phyloP scores from a whole-genome alignment of 495 filamentous ascomycete species.

The Talaromyces adpressus region DNA sequence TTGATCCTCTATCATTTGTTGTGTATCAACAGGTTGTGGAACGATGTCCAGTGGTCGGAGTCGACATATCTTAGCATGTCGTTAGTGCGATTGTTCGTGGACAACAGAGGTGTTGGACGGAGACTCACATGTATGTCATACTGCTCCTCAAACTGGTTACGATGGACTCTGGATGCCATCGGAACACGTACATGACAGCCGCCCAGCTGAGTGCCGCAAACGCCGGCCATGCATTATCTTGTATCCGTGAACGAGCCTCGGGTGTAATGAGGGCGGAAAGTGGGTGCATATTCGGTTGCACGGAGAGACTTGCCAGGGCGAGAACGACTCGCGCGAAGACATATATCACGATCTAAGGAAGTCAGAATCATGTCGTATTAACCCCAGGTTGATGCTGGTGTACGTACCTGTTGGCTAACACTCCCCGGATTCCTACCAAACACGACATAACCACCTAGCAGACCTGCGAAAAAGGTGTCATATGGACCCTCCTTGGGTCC shows the following conservation, averaged over 20 bases:
- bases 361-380: background rate
- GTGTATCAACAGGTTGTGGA: conserved; percentile 72
- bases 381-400: background rate
- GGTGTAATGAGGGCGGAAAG: conserved; percentile 35
- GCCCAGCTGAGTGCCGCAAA: conserved; percentile 91
- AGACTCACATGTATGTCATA: conserved; percentile 93
- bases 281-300: conserved; percentile 54
- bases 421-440: conserved; percentile 79
- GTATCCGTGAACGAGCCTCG: conserved; percentile 42
- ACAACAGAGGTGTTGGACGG: background rate
- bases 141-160: conserved; percentile 87
- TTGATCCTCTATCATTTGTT: conserved; percentile 56
- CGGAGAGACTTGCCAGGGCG: conserved; percentile 70
- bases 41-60: conserved; percentile 75
- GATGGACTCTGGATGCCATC: conserved; percentile 81
- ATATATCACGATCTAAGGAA: conserved; percentile 78
- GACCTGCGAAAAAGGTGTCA: conserved; percentile 83
- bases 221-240: conserved; percentile 73
- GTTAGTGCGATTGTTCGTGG: conserved; percentile 13
- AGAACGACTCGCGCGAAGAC: conserved; percentile 89
- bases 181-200: conserved; percentile 90
- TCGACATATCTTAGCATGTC: conserved; percentile 50
- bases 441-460: conserved; percentile 85
- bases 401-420: conserved; percentile 74
- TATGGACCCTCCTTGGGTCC: conserved; percentile 58